Conservation (phyloP, 2,329 filamentous ascomycete genomes). For the Fusarium sp. region DNA sequence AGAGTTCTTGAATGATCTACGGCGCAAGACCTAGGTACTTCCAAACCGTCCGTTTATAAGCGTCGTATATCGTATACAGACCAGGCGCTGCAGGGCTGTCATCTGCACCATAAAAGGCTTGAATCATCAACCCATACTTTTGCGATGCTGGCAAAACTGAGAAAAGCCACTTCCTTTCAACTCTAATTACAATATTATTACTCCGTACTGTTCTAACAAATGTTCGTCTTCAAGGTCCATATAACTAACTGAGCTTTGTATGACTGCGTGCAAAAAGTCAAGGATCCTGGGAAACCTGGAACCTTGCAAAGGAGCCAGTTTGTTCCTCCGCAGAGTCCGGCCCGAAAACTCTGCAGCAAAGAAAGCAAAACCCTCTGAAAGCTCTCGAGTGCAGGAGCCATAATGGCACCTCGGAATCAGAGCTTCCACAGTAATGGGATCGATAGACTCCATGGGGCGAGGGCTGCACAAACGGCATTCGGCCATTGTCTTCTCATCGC, state of each 20-base stretch:
- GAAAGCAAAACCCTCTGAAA: conserved; percentile 63
- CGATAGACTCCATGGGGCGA: neutral
- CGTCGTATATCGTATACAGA: conserved; percentile 3
- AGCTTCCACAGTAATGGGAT: conserved; percentile 39
- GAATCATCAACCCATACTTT: conserved; percentile 63
- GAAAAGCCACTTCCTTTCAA: conserved; percentile 44
- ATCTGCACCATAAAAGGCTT: neutral
- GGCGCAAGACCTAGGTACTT: conserved; percentile 51
- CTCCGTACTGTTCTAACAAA: neutral
- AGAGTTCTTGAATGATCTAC: conserved; percentile 53
- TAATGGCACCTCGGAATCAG: conserved; percentile 59
- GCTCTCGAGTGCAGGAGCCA: conserved; percentile 62
- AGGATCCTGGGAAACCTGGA: conserved; percentile 52
- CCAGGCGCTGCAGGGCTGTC: neutral
- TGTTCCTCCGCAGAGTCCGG: conserved; percentile 65
- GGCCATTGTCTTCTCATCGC: neutral
- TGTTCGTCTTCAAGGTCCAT: neutral
- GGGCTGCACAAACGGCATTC: neutral
- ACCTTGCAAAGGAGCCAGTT: conserved; percentile 55
- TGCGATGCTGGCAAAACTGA: conserved; percentile 70
- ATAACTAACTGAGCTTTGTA: neutral
- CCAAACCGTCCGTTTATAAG: neutral
- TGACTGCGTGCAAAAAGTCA: conserved; percentile 18
- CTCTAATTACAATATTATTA: neutral
- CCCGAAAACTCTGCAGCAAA: conserved; percentile 67